Evolutionary conservation across 192 early-diverging fungal genomes (phyloP), one percentile per base, ranked within the genome.

Genomic region (Coemansia erecta): DNA sequence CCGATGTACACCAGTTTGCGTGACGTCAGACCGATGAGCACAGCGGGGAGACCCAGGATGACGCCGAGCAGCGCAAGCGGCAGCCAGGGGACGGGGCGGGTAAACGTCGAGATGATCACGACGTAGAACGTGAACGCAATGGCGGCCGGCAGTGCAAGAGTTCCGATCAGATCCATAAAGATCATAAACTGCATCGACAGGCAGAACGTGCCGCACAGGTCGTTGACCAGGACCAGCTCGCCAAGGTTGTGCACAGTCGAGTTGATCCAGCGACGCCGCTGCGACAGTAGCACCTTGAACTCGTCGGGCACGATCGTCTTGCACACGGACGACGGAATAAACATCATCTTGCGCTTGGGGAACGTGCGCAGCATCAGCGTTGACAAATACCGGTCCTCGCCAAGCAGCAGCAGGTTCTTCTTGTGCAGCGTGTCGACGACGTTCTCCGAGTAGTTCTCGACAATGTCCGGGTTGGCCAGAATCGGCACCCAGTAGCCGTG

Each of bases 161-260:
- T 97, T 28, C 93, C 94, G 31, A 95, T 79, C 24, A 98, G 80
- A 43, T 98, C 94, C 88, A 98, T 92, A 53, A 93, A 91, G 42
- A 98, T 87, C 43, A 96, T 86, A 77, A 98, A 98, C 84, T 97
- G 95, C 93, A 95, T 92, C 35, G 89, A 90, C 64, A 93, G 73
- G 58, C 90, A 94, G 70, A 92, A 95, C 8, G 86, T 89, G 3
- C 93, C 93, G 72, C 93, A 95, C 49, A 95, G 79, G 64, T 95
- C 89, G 24, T 85, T 80, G 56, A 94, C 87, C 46, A 90, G 71
- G 24, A 95, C 82, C 45, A 95, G 60, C 72, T 95, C 93, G 64
- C 86, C 65, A 58, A 95, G 78, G 61, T 95, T 95, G 57, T 95
- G 93, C 26, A 95, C 86, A 0, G 93, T 95, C 14, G 93, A 95